Percentiles rank a stretch among this genome's conserved stretches.
These are phyloP conservation scores for Moringa oleifera DNA, from an alignment of 345 rosid genomes.

Conservation along the genomic window DNA sequence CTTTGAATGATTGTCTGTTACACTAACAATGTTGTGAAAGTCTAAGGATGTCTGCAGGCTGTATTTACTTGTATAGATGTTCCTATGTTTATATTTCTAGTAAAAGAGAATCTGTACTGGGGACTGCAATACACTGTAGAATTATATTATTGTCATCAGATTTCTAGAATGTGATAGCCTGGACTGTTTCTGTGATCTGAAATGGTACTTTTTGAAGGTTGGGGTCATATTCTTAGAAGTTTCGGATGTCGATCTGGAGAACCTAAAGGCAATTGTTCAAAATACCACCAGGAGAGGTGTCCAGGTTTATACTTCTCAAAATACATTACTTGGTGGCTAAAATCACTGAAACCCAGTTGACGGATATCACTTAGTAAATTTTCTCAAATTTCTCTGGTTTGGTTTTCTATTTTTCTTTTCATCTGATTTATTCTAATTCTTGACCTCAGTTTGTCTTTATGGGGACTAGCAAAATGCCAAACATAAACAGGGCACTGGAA, in stretches of 20 bases:
- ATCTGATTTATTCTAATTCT: slow-evolving; percentile 8
- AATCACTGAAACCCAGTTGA: neutral
- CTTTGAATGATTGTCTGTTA: too few relatives aligned
- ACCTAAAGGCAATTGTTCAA: slow-evolving; percentile 36
- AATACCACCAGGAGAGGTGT: slow-evolving; percentile 23
- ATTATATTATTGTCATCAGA: too few relatives aligned
- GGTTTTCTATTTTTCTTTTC: neutral
- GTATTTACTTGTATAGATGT: too few relatives aligned
- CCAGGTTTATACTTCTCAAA: slow-evolving; percentile 41
- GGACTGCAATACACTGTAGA: too few relatives aligned
- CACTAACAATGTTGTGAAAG: too few relatives aligned
- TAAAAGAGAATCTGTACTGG: too few relatives aligned
- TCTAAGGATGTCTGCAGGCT: too few relatives aligned
- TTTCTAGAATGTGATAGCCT: neutral
- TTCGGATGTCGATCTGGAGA: slow-evolving; percentile 43
- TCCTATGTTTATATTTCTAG: too few relatives aligned
- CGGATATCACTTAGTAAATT: slow-evolving; percentile 8
- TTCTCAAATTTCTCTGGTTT: slow-evolving; percentile 5
- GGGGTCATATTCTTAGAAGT: slow-evolving; percentile 52
- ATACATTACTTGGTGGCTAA: neutral
- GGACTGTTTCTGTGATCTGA: slow-evolving; percentile 5
- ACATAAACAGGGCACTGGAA: slow-evolving; percentile 24
- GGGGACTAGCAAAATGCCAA: slow-evolving; percentile 31
- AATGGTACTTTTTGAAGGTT: slow-evolving; percentile 35
- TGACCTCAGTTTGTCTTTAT: slow-evolving; percentile 51